These are phyloP conservation scores for Neltuma alba DNA, from an alignment of 306 rosid species.

Conservation along the genomic window DNA sequence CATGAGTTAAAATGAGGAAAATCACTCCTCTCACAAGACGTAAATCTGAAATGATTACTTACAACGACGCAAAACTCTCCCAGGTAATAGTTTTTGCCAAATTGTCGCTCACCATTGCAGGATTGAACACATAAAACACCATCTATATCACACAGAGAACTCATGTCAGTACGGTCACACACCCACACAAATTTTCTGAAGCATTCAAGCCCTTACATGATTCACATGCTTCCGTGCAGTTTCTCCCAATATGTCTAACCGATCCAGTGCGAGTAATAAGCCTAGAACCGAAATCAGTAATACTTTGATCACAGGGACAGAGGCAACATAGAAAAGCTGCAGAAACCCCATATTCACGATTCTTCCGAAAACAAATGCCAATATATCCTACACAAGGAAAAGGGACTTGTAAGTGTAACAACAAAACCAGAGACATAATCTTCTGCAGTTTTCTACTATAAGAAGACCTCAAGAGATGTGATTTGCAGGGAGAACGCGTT, in stretches of 20 bases:
- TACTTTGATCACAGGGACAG: constrained; percentile 50
- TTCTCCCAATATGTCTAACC: constrained; percentile 42
- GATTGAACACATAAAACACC: constrained; percentile 64
- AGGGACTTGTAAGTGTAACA: background rate
- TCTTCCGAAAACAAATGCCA: constrained; percentile 8
- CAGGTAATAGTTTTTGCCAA: constrained; percentile 51
- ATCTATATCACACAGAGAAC: constrained; percentile 47
- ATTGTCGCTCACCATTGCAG: constrained; percentile 51
- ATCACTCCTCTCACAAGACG: constrained; percentile 18
- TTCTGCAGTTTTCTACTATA: background rate
- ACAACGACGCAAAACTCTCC: constrained; percentile 45
- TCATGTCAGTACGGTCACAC: background rate
- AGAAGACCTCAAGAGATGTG: background rate
- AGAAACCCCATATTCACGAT: constrained; percentile 48
- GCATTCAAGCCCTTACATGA: constrained; percentile 33
- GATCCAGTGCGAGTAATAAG: constrained; percentile 53
- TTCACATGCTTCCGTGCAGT: constrained; percentile 53
- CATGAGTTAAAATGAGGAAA: constrained; percentile 4
- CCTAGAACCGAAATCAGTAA: constrained; percentile 52
- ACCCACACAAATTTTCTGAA: background rate
- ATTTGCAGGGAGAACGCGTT: constrained; percentile 1
- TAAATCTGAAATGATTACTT: constrained; percentile 33
- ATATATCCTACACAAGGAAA: constrained; percentile 26
- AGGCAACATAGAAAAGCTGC: constrained; percentile 49
- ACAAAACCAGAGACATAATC: background rate